Evolutionary conservation across 2,329 filamentous ascomycete genomes (phyloP).

Genomic region (Ophiostoma sp.): DNA sequence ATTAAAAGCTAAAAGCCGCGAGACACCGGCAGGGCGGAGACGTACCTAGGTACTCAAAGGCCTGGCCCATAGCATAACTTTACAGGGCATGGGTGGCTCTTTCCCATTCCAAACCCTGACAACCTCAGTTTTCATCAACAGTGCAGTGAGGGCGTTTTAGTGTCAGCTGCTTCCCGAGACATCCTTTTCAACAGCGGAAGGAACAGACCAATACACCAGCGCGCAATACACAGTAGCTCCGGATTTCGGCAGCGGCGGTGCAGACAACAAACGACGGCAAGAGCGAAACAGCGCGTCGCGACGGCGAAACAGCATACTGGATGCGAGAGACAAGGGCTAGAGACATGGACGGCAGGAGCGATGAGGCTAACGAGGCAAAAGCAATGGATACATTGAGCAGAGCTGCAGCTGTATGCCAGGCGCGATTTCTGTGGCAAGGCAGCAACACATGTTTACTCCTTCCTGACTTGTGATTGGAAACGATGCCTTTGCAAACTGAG

Average conservation of each 20-base stretch:
- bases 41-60: neutral
- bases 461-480: constrained; percentile 16
- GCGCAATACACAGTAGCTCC: neutral
- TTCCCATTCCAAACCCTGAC: neutral
- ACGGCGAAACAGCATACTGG: neutral
- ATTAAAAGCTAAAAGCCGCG: neutral
- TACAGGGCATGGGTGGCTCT: neutral
- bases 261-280: neutral
- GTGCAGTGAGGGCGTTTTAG: neutral
- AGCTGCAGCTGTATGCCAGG: neutral
- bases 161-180: neutral
- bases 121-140: neutral
- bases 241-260: neutral
- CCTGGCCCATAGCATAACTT: neutral
- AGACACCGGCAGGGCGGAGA: neutral
- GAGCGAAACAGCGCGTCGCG: neutral
- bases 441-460: constrained; percentile 21
- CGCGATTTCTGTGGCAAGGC: constrained; percentile 17
- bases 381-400: neutral
- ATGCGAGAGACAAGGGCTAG: neutral
- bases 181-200: neutral
- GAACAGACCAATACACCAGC: neutral
- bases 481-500: neutral
- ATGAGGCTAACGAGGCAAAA: neutral
- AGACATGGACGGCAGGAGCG: neutral